A percentile compares a stretch with the other conserved stretches of the same genome.
Conservation (phyloP, 164 flowering plant species). For the Aristolochia fimbriata region DNA sequence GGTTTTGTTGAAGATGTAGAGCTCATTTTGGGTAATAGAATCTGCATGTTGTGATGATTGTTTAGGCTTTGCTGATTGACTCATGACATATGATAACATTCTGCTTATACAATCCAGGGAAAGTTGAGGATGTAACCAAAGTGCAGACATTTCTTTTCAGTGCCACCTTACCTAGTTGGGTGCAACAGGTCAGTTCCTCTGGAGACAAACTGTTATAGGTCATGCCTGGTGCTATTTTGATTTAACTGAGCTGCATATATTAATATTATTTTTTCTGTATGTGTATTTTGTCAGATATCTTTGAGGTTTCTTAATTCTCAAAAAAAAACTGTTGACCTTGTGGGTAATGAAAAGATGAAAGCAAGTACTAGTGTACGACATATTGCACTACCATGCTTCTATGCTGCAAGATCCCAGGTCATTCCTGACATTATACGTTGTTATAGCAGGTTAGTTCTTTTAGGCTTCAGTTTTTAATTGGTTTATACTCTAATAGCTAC, state of each 20-base stretch:
- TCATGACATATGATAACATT: background rate
- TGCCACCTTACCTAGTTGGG: slow-evolving; percentile 92
- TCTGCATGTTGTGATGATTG: background rate
- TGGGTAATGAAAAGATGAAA: slow-evolving; percentile 91
- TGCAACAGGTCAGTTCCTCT: slow-evolving; percentile 40
- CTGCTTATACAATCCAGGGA: slow-evolving; percentile 39
- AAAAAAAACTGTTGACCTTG: slow-evolving; percentile 83
- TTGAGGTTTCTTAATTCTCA: slow-evolving; percentile 59
- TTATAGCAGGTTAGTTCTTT: slow-evolving; percentile 58
- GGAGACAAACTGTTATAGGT: background rate
- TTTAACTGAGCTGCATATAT: background rate
- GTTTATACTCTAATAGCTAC: too few species aligned
- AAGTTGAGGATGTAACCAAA: slow-evolving; percentile 67
- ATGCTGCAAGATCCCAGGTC: slow-evolving; percentile 60
- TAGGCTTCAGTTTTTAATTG: background rate
- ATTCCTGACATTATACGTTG: slow-evolving; percentile 86
- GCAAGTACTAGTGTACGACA: slow-evolving; percentile 82
- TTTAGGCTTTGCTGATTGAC: background rate
- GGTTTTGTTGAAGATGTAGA: slow-evolving; percentile 99
- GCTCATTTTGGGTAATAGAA: slow-evolving; percentile 61
- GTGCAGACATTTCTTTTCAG: slow-evolving; percentile 98
- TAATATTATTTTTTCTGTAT: background rate
- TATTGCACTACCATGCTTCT: slow-evolving; percentile 73
- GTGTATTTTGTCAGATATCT: slow-evolving; percentile 45
- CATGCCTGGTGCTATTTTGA: background rate